These are phyloP conservation scores for Starmerella vitae DNA, from an alignment of 805 yeast species.

Conservation along the genomic window DNA sequence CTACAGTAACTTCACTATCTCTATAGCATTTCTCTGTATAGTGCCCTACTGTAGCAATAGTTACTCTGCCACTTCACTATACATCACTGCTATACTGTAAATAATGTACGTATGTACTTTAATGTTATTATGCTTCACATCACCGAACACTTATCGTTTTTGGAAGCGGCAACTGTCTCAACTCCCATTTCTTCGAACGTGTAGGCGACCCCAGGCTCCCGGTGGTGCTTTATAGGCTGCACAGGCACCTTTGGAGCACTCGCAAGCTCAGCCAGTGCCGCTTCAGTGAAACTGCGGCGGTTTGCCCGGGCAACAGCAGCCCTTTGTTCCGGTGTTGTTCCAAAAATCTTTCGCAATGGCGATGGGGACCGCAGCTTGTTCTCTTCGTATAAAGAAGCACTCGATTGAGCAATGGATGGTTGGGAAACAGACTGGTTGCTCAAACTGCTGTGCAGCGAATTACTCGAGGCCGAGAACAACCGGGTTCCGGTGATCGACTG, in stretches of 20 bases:
- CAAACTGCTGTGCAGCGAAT: conserved; percentile 1
- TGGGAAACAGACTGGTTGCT: background rate
- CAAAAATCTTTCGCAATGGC: conserved; percentile 17
- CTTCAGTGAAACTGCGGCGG: conserved; percentile 17
- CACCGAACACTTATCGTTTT: conserved; percentile 17
- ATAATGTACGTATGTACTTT: background rate
- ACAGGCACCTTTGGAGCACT: conserved; percentile 17
- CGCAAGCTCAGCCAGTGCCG: conserved; percentile 12
- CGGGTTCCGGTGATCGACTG: conserved; percentile 10
- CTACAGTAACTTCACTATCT: too few relatives aligned
- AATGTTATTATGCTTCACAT: conserved; percentile 3
- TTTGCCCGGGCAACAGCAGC: conserved; percentile 12
- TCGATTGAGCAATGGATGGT: background rate
- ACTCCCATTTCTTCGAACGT: conserved; percentile 24
- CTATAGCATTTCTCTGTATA: too few relatives aligned
- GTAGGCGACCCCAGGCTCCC: conserved; percentile 21
- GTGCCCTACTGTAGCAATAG: too few relatives aligned
- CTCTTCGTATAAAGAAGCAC: background rate
- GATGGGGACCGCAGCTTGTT: conserved; percentile 11
- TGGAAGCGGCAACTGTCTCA: conserved; percentile 13
- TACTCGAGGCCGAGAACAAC: conserved; percentile 9
- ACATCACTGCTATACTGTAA: too few relatives aligned
- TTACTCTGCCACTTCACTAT: too few relatives aligned
- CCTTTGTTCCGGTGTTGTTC: conserved; percentile 14
- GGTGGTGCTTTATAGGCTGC: conserved; percentile 13